Percentiles rank a stretch among this genome's conserved stretches.
phyloP scores from a whole-genome alignment of 495 filamentous ascomycete species.

The Penicillium cosmopolitanum region DNA sequence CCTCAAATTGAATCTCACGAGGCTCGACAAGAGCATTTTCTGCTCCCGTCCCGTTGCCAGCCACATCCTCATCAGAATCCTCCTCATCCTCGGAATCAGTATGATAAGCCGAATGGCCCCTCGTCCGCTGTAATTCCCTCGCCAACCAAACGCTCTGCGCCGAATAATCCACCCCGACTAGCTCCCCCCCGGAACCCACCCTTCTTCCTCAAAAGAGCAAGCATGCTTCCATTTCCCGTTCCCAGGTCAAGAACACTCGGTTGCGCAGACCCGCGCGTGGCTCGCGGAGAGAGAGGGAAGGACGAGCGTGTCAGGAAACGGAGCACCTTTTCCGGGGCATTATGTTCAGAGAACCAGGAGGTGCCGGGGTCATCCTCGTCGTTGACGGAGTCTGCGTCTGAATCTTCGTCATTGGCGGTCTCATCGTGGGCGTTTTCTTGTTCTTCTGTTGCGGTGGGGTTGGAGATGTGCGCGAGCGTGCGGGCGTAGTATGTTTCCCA shows the following conservation, averaged over 20 bases:
- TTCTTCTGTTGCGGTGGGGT: constrained; percentile 4
- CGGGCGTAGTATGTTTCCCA: constrained; percentile 54
- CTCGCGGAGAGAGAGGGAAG: constrained; percentile 43
- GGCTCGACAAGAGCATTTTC: background rate
- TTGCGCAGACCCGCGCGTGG: constrained; percentile 24
- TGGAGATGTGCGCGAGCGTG: constrained; percentile 44
- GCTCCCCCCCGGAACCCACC: constrained; percentile 61
- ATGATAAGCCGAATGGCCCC: constrained; percentile 46
- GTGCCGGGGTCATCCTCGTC: constrained; percentile 53
- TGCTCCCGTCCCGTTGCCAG: background rate
- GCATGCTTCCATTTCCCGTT: constrained; percentile 88
- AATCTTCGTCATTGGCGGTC: constrained; percentile 5
- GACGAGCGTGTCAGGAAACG: constrained; percentile 41
- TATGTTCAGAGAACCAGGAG: constrained; percentile 57
- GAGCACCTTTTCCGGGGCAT: constrained; percentile 54
- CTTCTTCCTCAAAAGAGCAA: constrained; percentile 71
- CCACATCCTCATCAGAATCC: constrained; percentile 33
- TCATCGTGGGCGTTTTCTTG: constrained; percentile 10
- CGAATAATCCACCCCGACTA: constrained; percentile 92
- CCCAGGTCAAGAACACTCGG: constrained; percentile 73
- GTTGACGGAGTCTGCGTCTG: constrained; percentile 29
- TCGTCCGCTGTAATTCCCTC: constrained; percentile 45
- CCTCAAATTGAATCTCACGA: constrained; percentile 60
- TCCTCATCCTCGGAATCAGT: constrained; percentile 36
- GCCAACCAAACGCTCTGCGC: constrained; percentile 72